A percentile compares a stretch with the other conserved stretches of the same genome.
Conservation (phyloP, 2,329 filamentous ascomycete genomes). For the Alternaria conjuncta region DNA sequence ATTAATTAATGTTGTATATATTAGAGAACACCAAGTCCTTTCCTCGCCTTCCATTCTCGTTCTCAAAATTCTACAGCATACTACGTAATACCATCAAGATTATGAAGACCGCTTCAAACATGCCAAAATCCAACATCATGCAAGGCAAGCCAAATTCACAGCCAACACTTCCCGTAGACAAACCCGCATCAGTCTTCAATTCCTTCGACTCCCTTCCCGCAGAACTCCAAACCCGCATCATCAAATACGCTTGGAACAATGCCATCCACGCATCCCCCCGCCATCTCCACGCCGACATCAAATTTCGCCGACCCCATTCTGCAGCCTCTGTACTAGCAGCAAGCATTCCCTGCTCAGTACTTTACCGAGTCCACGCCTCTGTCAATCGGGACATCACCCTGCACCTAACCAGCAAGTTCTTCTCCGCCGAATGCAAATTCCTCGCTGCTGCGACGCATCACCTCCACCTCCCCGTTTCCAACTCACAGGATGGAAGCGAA, state of each 20-base stretch:
- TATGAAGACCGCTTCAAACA: neutral
- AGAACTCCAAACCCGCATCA: neutral
- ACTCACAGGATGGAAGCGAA: neutral
- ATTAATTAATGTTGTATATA: neutral
- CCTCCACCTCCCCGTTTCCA: neutral
- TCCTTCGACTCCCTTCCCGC: neutral
- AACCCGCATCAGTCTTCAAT: neutral
- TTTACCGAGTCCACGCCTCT: neutral
- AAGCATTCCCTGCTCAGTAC: neutral
- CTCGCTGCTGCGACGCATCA: neutral
- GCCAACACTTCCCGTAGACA: neutral
- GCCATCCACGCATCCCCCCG: neutral
- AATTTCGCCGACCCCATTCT: neutral
- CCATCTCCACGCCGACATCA: neutral
- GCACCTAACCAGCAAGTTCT: neutral
- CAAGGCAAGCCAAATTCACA: neutral
- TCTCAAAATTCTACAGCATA: neutral
- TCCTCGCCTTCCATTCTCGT: neutral
- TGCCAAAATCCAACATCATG: neutral
- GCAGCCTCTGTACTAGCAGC: neutral
- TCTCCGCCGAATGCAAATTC: neutral
- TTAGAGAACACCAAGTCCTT: neutral
- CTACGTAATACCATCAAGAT: neutral
- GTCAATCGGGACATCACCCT: neutral
- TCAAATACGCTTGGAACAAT: neutral